phyloP scores from a whole-genome alignment of 2,329 filamentous ascomycete species.

The Rhinocladiella mackenziei region DNA sequence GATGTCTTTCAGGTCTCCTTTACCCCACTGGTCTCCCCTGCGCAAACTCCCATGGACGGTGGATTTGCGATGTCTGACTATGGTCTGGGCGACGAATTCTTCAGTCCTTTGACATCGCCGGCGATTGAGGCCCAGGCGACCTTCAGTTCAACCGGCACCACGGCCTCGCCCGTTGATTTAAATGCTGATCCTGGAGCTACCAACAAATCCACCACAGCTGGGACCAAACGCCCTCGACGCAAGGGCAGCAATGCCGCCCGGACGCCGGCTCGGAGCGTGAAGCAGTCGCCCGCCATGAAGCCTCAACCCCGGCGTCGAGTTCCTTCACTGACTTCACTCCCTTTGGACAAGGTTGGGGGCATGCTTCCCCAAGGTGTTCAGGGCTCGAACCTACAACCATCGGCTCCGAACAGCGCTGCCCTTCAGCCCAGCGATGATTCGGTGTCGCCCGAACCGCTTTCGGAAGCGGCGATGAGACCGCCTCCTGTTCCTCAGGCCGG shows the following conservation, averaged over 20 bases:
- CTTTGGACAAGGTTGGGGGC: constrained; percentile 36
- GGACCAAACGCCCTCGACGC: constrained; percentile 39
- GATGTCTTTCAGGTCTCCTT: constrained; percentile 42
- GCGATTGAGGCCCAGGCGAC: constrained; percentile 45
- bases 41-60: constrained; percentile 48
- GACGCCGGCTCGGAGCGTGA: constrained; percentile 33
- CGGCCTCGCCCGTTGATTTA: constrained; percentile 41
- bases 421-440: constrained; percentile 41
- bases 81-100: constrained; percentile 47
- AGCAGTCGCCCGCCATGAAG: constrained; percentile 44
- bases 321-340: constrained; percentile 25
- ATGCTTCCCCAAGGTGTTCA: constrained; percentile 35
- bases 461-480: constrained; percentile 49
- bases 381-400: constrained; percentile 32
- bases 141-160: constrained; percentile 40
- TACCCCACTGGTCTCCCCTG: constrained; percentile 49
- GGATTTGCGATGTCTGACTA: constrained; percentile 48
- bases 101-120: constrained; percentile 49
- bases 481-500: constrained; percentile 42
- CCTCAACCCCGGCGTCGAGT: constrained; percentile 39
- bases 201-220: constrained; percentile 36
- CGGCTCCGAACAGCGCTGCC: constrained; percentile 26
- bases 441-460: constrained; percentile 48
- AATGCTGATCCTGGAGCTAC: constrained; percentile 34
- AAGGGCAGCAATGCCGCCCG: constrained; percentile 36